phyloP scores from a whole-genome alignment of 371 early-diverging fungal genomes.

The Thermomucor indicae-seudaticae region DNA sequence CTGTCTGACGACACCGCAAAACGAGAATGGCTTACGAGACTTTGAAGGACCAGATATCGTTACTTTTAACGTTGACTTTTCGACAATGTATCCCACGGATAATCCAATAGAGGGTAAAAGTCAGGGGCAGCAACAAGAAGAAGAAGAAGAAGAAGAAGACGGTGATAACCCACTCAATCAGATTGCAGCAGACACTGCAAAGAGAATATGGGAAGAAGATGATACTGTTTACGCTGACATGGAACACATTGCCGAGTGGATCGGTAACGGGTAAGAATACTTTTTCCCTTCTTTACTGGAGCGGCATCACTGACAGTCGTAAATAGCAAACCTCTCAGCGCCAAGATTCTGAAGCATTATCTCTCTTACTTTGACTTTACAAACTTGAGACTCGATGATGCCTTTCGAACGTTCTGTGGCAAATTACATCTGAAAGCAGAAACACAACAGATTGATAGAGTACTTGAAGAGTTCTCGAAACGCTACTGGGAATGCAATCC shows the following conservation, averaged over 20 bases:
- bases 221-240: slow-evolving; percentile 26
- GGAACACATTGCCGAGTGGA: slow-evolving; percentile 37
- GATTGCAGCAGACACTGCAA: slow-evolving; percentile 15
- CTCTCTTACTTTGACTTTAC: slow-evolving; percentile 75
- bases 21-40: no score
- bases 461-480: slow-evolving; percentile 73
- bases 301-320: not conserved
- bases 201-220: slow-evolving; percentile 40
- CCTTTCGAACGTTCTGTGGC: slow-evolving; percentile 67
- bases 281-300: not conserved
- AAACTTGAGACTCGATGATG: slow-evolving; percentile 69
- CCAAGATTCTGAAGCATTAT: slow-evolving; percentile 57
- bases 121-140: not conserved
- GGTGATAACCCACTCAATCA: slow-evolving; percentile 1
- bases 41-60: no score
- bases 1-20: slow-evolving; percentile 3
- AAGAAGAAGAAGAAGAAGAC: slow-evolving; percentile 3
- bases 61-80: no score
- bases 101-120: not conserved
- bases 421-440: slow-evolving; percentile 84
- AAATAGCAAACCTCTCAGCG: slow-evolving; percentile 43
- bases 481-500: slow-evolving; percentile 84
- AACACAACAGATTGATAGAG: slow-evolving; percentile 87
- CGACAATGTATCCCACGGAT: no score
- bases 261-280: slow-evolving; percentile 28